A percentile compares a stretch with the other conserved stretches of the same genome.
Evolutionary conservation across 2,329 filamentous ascomycete species (phyloP).

Genomic region (Colletotrichum australisinense): DNA sequence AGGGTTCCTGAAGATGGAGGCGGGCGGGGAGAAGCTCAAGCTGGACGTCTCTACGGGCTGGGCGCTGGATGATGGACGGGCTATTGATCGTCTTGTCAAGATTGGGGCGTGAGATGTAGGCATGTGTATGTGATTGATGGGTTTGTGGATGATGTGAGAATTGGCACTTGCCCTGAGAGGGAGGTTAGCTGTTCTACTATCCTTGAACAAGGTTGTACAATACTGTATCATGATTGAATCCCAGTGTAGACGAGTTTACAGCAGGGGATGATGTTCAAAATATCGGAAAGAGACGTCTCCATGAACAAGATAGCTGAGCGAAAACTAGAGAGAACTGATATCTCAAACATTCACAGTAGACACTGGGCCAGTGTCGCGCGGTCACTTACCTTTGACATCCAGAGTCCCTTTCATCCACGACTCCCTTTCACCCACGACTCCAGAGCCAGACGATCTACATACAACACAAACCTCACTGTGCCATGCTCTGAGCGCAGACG

Average conservation of each 20-base stretch:
- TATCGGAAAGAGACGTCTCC: not conserved
- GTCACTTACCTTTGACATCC: no score
- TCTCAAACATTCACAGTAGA: no score
- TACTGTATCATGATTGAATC: not conserved
- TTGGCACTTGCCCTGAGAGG: not conserved
- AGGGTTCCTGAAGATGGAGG: conserved; percentile 63
- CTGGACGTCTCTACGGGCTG: conserved; percentile 68
- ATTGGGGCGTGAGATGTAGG: not conserved
- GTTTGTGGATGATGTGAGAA: not conserved
- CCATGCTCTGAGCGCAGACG: not conserved
- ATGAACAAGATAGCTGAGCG: not conserved
- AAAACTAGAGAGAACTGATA: not conserved
- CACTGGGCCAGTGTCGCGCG: no score
- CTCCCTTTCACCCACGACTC: not conserved
- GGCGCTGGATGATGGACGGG: conserved; percentile 68
- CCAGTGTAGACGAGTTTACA: not conserved
- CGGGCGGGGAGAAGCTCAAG: conserved; percentile 64
- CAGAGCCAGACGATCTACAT: not conserved
- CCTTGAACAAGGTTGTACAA: not conserved
- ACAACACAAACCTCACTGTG: not conserved
- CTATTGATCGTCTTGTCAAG: conserved; percentile 65
- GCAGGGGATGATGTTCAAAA: not conserved
- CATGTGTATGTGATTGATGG: not conserved
- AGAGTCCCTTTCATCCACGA: not conserved
- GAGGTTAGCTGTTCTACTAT: not conserved